Base-by-base conservation (phyloP, 805 yeast genomes). In the Schwanniomyces occidentalis region DNA sequence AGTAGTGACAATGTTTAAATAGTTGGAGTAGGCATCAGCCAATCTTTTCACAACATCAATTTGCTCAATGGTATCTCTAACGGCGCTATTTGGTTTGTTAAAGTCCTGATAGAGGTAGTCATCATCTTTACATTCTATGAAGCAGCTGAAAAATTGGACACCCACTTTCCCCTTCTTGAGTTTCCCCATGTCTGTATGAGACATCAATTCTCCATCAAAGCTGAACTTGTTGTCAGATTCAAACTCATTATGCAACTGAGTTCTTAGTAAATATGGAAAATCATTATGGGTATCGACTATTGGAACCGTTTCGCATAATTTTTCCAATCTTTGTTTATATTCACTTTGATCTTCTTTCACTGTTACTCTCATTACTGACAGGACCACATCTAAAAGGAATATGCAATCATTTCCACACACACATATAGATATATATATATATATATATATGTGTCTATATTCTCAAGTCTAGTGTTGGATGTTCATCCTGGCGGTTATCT, bases 61-160 rank as follows among this genome's bases (percentile, higher is more conserved):
- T 46, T 73, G 78, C 43, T 75, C 81, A 42, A 75, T 31, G 1
- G 80, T 74, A 48, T 75, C 80, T 41, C 80, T 54, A 2, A 75
- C 79, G 4, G 67, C 66, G 26, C 58, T 51, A 38, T 63, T 69
- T 19, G 68, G 56, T 38, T 52, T 51, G 48, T 73, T 68, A 54
- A 73, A 75, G 44, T 73, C 73, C 30, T 61, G 62, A 34, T 64
- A 70, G 4, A 63, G 47, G 30, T 61, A 63, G 8, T 60, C 63
- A n/a, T 49, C 52, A 32, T 71, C 69, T 33, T 55, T 56, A 43
- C 75, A 70, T 42, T 71, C 77, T 27, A 72, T 67, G 51, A 54
- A 75, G 29, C 74, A 71, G 34, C 73, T 63, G 51, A 74, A 75
- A 49, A 75, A 75, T 43, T 75, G 80, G 18, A 71, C 48, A 0